Evolutionary conservation across 2,329 filamentous ascomycete genomes (phyloP).

Genomic region (Epichloe amarillans): DNA sequence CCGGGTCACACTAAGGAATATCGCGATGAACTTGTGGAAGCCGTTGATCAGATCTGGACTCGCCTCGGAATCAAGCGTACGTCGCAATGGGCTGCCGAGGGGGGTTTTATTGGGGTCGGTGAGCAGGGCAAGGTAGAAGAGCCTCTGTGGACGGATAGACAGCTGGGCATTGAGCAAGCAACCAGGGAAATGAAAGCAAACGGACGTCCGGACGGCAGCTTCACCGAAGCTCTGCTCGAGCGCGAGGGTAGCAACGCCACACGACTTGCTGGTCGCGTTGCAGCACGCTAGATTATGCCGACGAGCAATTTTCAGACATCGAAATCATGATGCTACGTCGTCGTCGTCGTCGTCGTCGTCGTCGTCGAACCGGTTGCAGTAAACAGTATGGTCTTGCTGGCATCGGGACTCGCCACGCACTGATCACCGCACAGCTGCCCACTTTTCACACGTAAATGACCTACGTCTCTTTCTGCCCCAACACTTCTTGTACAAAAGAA

Average conservation of each 20-base stretch:
- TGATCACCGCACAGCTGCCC: neutral
- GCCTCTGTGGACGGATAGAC: conserved; percentile 84
- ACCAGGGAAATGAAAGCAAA: conserved; percentile 46
- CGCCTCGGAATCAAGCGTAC: conserved; percentile 85
- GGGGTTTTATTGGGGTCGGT: conserved; percentile 91
- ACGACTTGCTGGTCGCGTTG: conserved; percentile 16
- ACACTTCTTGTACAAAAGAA: neutral
- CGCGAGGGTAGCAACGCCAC: conserved; percentile 29
- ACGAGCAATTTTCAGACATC: neutral
- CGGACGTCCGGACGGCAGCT: conserved; percentile 19
- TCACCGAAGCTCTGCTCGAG: conserved; percentile 48
- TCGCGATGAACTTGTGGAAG: conserved; percentile 72
- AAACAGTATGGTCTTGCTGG: neutral
- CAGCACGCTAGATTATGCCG: conserved; percentile 10
- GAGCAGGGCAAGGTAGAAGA: conserved; percentile 47
- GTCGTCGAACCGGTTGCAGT: neutral
- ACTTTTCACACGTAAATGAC: neutral
- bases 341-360: neutral
- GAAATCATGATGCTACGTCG: neutral
- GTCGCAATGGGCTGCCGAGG: conserved; percentile 78
- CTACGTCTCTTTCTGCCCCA: neutral
- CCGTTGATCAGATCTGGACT: conserved; percentile 78
- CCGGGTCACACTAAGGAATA: conserved; percentile 79
- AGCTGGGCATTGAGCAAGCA: conserved; percentile 64
- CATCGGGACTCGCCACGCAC: neutral